Evolutionary conservation across 352 stramenopile genomes (phyloP), one percentile per base, ranked within the genome.

Genomic region (Globisporangium spiculum): DNA sequence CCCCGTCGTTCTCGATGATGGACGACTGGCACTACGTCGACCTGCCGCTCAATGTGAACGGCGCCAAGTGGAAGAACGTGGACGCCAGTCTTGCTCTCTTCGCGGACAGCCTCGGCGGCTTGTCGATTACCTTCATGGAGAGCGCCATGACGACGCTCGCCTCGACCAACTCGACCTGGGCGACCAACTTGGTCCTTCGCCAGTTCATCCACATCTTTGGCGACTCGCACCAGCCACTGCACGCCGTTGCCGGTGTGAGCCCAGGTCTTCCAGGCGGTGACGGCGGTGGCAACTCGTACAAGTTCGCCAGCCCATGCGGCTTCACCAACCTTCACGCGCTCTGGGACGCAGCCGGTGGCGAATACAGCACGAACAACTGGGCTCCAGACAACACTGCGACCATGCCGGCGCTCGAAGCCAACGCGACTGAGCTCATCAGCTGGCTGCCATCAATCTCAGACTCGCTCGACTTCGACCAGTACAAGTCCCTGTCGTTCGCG

Each of bases 191-290:
- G 8, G 72, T 79, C 41, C 62, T 91, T 10, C 83, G 83, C 27
- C 79, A 90, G 73, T 85, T 91, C 71, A 85, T 91, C 72, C 83
- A 91, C 74, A 81, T 90, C 69, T 80, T 90, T 55, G 82, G 76
- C 1, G 83, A 92, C 59, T 61, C 88, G 27, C 80, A 90, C 61
- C 82, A 92, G 58, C 83, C 83, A 0, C 70, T 90, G 26, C 83
- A 92, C 74, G 77, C 77, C 3, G 74, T 89, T 0, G 73, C 72
- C 0, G 81, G 78, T 18, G 73, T 90, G 63, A 84, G 71, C 26
- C 70, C 69, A 6, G 72, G 75, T 26, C 76, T 87, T 53, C 84
- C 84, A 5, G 62, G 66, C 3, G 84, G 84, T 38, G 84, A 92
- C 64, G 68, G 66, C 2, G 84, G 84, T 18, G 81, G 84, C 34